Conservation (phyloP, 2,329 filamentous ascomycete species). For the Meredithiella fracta region DNA sequence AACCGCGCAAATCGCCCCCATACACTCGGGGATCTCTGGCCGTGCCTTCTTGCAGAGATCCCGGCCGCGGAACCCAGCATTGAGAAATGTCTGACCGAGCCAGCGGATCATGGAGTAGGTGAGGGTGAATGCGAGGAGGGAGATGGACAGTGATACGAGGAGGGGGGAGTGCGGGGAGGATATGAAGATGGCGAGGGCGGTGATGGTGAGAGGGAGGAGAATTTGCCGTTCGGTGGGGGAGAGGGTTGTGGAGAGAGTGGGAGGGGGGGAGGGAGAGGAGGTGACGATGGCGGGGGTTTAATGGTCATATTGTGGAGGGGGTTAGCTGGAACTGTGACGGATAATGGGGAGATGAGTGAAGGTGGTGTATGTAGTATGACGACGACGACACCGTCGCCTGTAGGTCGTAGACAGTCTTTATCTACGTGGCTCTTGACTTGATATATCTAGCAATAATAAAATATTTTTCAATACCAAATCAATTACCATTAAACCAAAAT, state of each 20-base stretch:
- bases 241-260: slow-evolving; percentile 24
- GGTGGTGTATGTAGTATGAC: too few relatives aligned
- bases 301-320: neutral
- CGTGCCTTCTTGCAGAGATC: slow-evolving; percentile 61
- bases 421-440: too few relatives aligned
- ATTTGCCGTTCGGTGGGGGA: slow-evolving; percentile 35
- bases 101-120: slow-evolving; percentile 80
- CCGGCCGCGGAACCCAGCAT: slow-evolving; percentile 71
- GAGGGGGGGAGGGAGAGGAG: neutral
- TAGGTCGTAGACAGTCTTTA: too few relatives aligned
- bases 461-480: too few relatives aligned
- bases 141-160: slow-evolving; percentile 74
- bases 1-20: slow-evolving; percentile 84
- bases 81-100: slow-evolving; percentile 81
- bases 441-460: too few relatives aligned
- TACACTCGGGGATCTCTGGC: slow-evolving; percentile 78
- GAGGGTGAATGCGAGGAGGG: slow-evolving; percentile 64
- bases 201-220: slow-evolving; percentile 42
- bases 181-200: slow-evolving; percentile 56
- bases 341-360: neutral
- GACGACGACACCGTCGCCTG: too few relatives aligned
- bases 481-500: too few relatives aligned
- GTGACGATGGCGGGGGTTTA: neutral
- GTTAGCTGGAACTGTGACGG: neutral
- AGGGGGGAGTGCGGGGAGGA: slow-evolving; percentile 68